Base-by-base conservation (phyloP, 2,329 filamentous ascomycete genomes). In the Penicillium sp. region DNA sequence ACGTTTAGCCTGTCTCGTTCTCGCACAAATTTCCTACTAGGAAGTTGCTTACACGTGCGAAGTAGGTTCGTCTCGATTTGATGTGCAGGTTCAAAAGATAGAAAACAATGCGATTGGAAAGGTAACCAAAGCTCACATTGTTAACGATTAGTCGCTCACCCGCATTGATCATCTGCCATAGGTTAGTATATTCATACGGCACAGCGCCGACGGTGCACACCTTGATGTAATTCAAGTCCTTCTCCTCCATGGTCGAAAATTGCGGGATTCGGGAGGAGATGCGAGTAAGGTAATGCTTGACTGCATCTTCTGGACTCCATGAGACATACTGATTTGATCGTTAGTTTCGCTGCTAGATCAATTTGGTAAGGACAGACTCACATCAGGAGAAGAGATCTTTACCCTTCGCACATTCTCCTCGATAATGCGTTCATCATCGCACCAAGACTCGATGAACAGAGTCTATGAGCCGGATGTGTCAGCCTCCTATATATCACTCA, bases 31-130 rank as follows among this genome's bases (percentile, higher is more conserved):
- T 2, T 14, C 14, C 14, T 7, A 20, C n/a, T 4, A 17, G 2
- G 29, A 17, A 10, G 43, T 30, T 11, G 50, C 65, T 44, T 55
- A 72, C 84, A 48, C 91, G 80, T 33, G 84, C 90, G 64, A 97
- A 97, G 67, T 94, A 97, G 5, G 89, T 97, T 48, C 87, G 87
- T 41, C 91, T 81, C 33, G 86, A 86, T 67, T 98, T 97, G 74
- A 96, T 96, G 67, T 98, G 93, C 16, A 97, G 75, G 59, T 98
- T 98, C 60, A 95, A 87, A 32, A 98, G 80, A 66, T 97, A 98
- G 69, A 98, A 98, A 39, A 98, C 91, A 52, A 98, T 98, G 45
- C 93, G 83, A 64, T 98, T 90, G 1, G 90, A 94, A 20, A 98
- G 78, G 61, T 98, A 98, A 56, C 90, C 91, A 65, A 98, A 97